Conservation (phyloP, 2,329 filamentous ascomycete genomes). For the Colletotrichum godetiae region DNA sequence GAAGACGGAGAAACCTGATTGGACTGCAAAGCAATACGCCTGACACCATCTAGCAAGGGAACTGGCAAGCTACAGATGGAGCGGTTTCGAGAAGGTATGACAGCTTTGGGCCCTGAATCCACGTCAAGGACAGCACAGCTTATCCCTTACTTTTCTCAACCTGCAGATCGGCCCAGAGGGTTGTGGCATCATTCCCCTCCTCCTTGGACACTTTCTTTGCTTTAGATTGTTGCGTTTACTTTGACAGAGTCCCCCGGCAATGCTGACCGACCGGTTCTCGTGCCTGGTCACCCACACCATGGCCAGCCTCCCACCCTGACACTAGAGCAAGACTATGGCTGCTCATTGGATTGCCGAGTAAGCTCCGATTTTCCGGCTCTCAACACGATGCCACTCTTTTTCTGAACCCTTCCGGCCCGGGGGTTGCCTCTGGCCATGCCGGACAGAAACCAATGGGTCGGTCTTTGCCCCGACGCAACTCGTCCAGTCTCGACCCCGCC, state of each 20-base stretch:
- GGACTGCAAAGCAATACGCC: neutral
- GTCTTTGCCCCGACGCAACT: neutral
- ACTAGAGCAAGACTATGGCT: neutral
- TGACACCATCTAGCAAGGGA: neutral
- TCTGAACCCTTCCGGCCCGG: neutral
- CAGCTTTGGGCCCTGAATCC: neutral
- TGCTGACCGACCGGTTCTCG: neutral
- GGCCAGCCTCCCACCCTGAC: neutral
- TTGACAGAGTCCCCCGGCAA: neutral
- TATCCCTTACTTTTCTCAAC: neutral
- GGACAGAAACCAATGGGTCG: neutral
- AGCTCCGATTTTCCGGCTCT: constrained; percentile 23
- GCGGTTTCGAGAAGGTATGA: neutral
- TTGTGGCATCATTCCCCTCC: neutral
- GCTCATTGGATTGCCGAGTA: constrained; percentile 10
- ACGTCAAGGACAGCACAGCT: neutral
- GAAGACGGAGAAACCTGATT: neutral
- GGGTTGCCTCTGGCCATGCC: neutral
- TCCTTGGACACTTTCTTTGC: neutral
- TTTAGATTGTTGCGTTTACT: neutral
- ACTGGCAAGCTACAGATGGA: neutral
- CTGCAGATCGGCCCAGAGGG: neutral
- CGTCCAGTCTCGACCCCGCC: neutral
- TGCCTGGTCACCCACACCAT: neutral
- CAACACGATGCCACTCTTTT: neutral